Evolutionary conservation across 805 yeast species (phyloP), one percentile per base, ranked within the genome.

Genomic region (Zygotorulaspora danielsina): DNA sequence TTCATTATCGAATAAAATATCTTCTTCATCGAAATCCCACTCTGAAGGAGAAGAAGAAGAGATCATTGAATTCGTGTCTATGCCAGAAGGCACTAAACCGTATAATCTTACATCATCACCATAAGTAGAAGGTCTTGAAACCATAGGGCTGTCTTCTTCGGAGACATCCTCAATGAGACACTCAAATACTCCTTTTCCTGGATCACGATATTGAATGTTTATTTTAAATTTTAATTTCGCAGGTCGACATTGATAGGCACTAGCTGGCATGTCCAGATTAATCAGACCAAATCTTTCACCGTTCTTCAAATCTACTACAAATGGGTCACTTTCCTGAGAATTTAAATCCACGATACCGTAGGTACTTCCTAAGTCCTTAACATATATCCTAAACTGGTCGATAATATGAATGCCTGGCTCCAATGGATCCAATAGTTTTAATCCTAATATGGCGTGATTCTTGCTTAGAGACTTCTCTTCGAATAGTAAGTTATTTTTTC

Each of bases 241-340:
- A 9, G 51, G 51, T n/a, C 51, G 47, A 11, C 38, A 19, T 28
- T 50, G 54, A 17, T 45, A 45, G 8, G 39, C 29, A 3, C 44
- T 42, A 4, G 46, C 32, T 3, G 54, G 53, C 15, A 37, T 30
- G 16, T 44, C 38, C 19, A 48, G 28, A 24, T 39, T 39, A 29
- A 53, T 38, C 20, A 55, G 32, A 2, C 57, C 59, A 41, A 55
- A 52, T 8, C 50, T 32, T 28, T 55, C 59, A 4, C 60, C 59
- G 33, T 51, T 54, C 38, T 48, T 52, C 29, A 55, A 40, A 36
- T 55, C 59, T 8, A 55, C 46, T 2, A 54, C 39, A 20, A 44
- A 44, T 10, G 47, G 44, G 22, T 45, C 46, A 16, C 42, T 36
- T 8, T 42, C 48, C 25, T 49, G 39, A 3, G 56, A 45, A 22